Conservation (phyloP, 345 rosid species). For the rapeseed (Brassica napus) region Da-Ae NC_063452.1:24712501-24713000, state of each 20-base stretch:
- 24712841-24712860: neutral
- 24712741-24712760: neutral
- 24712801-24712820: neutral
- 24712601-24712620: neutral
- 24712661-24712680: neutral
- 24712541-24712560: too few species aligned
- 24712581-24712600: neutral
- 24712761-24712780: neutral
- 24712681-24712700: neutral
- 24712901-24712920: neutral
- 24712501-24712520: too few species aligned
- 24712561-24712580: neutral
- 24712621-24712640: neutral
- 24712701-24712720: neutral
- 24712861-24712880: neutral
- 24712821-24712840: neutral
- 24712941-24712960: neutral
- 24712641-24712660: neutral
- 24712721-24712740: conserved; percentile 1
- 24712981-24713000: neutral
- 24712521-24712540: too few species aligned
- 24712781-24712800: neutral
- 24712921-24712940: neutral
- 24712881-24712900: neutral
- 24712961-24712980: neutral